Conservation (phyloP, 2,329 filamentous ascomycete species). For the Arthrinium puccinioides region DNA sequence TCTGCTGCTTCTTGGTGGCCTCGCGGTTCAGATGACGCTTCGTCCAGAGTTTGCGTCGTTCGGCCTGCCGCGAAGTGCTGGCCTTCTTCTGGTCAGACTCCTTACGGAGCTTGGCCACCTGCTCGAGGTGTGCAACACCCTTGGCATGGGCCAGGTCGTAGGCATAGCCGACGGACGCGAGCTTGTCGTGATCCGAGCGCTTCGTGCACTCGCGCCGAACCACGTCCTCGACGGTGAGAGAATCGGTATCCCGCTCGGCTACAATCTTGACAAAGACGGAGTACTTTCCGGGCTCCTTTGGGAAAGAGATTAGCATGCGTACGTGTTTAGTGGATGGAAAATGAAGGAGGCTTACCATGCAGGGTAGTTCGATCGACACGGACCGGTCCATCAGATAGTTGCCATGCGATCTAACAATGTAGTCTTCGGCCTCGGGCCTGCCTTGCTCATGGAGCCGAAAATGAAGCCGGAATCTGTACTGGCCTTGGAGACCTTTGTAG, state of each 20-base stretch:
- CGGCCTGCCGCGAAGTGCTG: constrained; percentile 34
- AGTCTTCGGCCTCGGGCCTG: constrained; percentile 46
- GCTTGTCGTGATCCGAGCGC: constrained; percentile 48
- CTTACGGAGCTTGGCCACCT: constrained; percentile 41
- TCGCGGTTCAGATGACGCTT: constrained; percentile 32
- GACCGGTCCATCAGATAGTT: constrained; percentile 53
- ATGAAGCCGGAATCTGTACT: constrained; percentile 45
- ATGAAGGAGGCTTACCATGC: constrained; percentile 26
- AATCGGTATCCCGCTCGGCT: constrained; percentile 35
- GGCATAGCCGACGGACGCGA: constrained; percentile 48
- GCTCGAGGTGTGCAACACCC: constrained; percentile 42
- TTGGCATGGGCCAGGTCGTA: constrained; percentile 57
- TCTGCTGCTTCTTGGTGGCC: constrained; percentile 29
- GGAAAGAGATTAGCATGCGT: too few species aligned
- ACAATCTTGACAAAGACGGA: constrained; percentile 49
- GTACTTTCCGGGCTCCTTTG: constrained; percentile 44
- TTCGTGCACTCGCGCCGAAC: constrained; percentile 42
- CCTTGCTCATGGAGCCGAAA: constrained; percentile 45
- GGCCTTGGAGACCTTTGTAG: constrained; percentile 53
- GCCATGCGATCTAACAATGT: constrained; percentile 51
- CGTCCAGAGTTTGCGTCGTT: constrained; percentile 42
- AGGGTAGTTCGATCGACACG: constrained; percentile 49
- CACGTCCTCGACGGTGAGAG: constrained; percentile 46
- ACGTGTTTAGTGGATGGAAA: too few species aligned
- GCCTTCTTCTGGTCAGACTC: constrained; percentile 42